Evolutionary conservation across 495 filamentous ascomycete genomes (phyloP).

Genomic region (Xylaria castorea): DNA sequence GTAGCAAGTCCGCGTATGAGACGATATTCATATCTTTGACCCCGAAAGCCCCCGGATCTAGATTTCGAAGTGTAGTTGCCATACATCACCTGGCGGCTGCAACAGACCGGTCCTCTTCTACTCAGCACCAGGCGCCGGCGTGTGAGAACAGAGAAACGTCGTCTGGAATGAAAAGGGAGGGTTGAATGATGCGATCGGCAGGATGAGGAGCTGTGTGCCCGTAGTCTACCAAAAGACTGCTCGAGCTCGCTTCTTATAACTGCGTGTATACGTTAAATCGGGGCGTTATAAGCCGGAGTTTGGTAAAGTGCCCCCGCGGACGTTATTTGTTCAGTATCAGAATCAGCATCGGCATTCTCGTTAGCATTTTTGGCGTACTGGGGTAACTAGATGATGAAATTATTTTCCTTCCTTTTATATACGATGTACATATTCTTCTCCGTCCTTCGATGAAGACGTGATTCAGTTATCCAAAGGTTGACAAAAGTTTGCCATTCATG

Average conservation of each 20-base stretch:
- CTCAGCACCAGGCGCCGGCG: slow-evolving; percentile 29
- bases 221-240: slow-evolving; percentile 15
- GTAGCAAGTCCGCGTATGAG: slow-evolving; percentile 55
- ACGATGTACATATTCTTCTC: not conserved
- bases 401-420: not conserved
- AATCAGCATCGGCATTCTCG: slow-evolving; percentile 2
- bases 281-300: not conserved
- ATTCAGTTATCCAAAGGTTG: not conserved
- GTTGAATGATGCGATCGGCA: not conserved
- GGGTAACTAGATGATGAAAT: not conserved
- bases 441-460: not conserved
- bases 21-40: slow-evolving; percentile 21
- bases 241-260: slow-evolving; percentile 34
- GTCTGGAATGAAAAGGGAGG: not conserved
- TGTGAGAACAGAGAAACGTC: not conserved
- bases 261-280: slow-evolving; percentile 11
- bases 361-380: not conserved
- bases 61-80: slow-evolving; percentile 31
- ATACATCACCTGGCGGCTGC: slow-evolving; percentile 29
- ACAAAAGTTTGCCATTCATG: not conserved
- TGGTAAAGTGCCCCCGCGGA: not conserved
- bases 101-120: slow-evolving; percentile 47
- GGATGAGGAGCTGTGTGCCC: slow-evolving; percentile 31
- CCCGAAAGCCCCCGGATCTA: slow-evolving; percentile 45
- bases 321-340: slow-evolving; percentile 6